phyloP scores from a whole-genome alignment of 352 stramenopile genomes.

The Pythium phragmitis region DNA sequence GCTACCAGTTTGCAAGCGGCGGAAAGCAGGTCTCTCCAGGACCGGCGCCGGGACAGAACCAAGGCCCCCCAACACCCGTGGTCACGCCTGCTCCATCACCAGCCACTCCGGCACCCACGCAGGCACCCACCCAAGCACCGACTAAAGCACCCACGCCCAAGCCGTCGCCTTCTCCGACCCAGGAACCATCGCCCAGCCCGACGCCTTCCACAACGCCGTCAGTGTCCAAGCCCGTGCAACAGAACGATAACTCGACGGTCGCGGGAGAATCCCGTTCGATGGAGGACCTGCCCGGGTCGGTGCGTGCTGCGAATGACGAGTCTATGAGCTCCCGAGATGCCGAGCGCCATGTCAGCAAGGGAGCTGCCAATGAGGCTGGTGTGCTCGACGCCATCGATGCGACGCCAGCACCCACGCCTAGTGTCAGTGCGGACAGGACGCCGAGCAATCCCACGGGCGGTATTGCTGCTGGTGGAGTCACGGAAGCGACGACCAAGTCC shows the following conservation, averaged over 20 bases:
- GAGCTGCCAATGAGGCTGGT: constrained; percentile 10
- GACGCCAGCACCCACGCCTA: background rate
- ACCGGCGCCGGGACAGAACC: background rate
- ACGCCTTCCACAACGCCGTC: background rate
- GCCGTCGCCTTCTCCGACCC: background rate
- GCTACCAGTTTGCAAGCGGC: constrained; percentile 11
- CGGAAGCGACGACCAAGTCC: constrained; percentile 10
- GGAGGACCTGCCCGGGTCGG: background rate
- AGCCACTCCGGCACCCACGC: background rate
- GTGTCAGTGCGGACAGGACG: background rate
- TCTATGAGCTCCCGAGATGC: constrained; percentile 14
- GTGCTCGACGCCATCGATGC: background rate
- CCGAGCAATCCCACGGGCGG: background rate
- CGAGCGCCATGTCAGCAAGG: constrained; percentile 6
- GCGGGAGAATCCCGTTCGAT: background rate
- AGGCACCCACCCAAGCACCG: background rate
- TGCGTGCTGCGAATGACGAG: constrained; percentile 6
- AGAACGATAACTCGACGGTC: background rate
- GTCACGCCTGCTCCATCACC: constrained; percentile 5
- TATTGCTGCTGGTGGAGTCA: constrained; percentile 3
- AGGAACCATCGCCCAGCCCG: background rate
- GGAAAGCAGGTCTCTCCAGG: background rate
- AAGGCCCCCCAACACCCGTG: background rate
- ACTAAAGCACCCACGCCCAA: background rate
- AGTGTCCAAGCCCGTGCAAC: background rate